Evolutionary conservation across 2,329 filamentous ascomycete species (phyloP).

Genomic region (Arthrobotrys conoides): DNA sequence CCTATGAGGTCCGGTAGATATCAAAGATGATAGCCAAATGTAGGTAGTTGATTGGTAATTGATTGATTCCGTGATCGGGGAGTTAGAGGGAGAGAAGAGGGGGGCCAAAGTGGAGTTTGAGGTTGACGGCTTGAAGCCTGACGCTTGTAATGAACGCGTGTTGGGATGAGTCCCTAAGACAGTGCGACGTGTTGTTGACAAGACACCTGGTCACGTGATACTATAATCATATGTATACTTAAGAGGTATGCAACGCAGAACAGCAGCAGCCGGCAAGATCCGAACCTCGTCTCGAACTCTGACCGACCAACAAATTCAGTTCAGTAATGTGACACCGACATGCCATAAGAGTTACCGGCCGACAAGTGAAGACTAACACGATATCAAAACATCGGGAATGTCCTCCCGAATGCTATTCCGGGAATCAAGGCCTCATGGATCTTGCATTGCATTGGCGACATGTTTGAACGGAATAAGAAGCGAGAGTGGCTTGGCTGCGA

Average conservation of each 20-base stretch:
- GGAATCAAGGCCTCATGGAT: background rate
- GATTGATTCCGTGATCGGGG: background rate
- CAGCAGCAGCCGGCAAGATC: conserved; percentile 13
- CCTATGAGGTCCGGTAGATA: background rate
- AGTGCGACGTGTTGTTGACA: conserved; percentile 43
- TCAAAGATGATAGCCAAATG: background rate
- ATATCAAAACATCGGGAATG: conserved; percentile 5
- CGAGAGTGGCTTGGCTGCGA: conserved; percentile 23
- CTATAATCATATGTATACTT: too few relatives aligned
- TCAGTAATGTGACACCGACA: too few relatives aligned
- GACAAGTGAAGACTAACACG: too few relatives aligned
- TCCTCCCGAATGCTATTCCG: background rate
- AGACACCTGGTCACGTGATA: conserved; percentile 38
- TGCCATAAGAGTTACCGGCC: too few relatives aligned
- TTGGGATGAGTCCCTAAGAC: background rate
- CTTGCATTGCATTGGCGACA: conserved; percentile 19
- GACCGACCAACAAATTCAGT: too few relatives aligned
- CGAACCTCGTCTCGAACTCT: background rate
- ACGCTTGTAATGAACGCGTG: background rate
- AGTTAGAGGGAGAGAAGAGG: background rate
- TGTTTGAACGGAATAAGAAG: background rate
- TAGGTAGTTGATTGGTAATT: conserved; percentile 25
- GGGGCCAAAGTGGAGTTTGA: conserved; percentile 32
- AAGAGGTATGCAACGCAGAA: too few relatives aligned
- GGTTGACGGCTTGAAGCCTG: conserved; percentile 18